Conservation (phyloP, 306 rosid species). For the Alnus glutinosa region DNA sequence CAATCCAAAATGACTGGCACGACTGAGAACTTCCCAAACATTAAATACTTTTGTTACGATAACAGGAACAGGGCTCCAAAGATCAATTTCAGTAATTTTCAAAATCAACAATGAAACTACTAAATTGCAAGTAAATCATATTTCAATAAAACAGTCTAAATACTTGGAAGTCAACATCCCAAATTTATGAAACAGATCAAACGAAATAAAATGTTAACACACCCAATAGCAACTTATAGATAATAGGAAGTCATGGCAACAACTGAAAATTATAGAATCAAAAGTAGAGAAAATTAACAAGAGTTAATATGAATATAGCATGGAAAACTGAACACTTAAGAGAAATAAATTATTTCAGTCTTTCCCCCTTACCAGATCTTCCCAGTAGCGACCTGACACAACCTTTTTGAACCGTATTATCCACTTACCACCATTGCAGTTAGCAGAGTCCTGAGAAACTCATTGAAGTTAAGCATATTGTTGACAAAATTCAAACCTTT, state of each 20-base stretch:
- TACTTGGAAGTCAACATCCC: neutral
- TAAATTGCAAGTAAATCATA: neutral
- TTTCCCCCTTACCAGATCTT: constrained; percentile 70
- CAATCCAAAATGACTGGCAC: neutral
- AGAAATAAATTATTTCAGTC: neutral
- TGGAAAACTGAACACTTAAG: neutral
- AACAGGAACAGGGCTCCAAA: neutral
- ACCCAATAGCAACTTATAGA: neutral
- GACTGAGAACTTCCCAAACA: neutral
- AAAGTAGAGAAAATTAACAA: neutral
- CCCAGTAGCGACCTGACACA: constrained; percentile 94
- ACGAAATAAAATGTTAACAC: neutral
- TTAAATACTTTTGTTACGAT: neutral
- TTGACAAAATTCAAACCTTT: constrained; percentile 1
- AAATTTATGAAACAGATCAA: neutral
- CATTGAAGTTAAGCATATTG: neutral
- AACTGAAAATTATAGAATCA: neutral
- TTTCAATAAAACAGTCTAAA: neutral
- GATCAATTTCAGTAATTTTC: neutral
- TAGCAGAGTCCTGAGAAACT: constrained; percentile 75
- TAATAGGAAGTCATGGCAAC: neutral
- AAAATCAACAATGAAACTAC: neutral
- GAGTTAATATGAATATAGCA: neutral
- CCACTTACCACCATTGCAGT: constrained; percentile 97
- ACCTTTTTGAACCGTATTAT: constrained; percentile 84